These are phyloP conservation scores for Colletotrichum lentis DNA, from an alignment of 2,329 filamentous ascomycete genomes.

Conservation along the genomic window DNA sequence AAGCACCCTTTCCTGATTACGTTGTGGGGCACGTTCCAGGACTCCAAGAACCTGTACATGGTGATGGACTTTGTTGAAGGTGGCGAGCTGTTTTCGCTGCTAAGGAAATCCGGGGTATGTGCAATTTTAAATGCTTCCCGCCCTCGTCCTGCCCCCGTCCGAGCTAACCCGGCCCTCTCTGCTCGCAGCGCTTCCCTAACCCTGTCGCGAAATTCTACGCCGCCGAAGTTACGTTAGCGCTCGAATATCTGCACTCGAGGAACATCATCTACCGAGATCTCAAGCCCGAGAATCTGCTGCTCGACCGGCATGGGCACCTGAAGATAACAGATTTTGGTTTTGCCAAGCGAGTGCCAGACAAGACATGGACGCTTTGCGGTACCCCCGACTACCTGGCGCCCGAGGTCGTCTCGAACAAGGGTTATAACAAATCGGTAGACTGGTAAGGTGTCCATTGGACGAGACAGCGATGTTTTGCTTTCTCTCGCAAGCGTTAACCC, in stretches of 20 bases:
- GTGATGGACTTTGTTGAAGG: constrained; percentile 99
- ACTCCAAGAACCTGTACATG: constrained; percentile 97
- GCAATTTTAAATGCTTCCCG: neutral
- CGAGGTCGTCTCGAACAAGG: constrained; percentile 98
- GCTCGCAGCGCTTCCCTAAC: constrained; percentile 89
- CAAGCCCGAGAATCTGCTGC: constrained; percentile 91
- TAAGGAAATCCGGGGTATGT: constrained; percentile 89
- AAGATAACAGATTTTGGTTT: constrained; percentile 99
- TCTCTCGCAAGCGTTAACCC: constrained; percentile 26
- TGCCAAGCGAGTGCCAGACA: constrained; percentile 96
- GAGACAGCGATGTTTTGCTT: neutral
- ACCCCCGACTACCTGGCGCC: constrained; percentile 97
- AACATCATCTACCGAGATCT: constrained; percentile 98
- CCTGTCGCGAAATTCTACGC: constrained; percentile 99
- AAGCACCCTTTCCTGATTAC: constrained; percentile 98
- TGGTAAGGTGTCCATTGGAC: constrained; percentile 71
- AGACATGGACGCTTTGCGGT: constrained; percentile 98
- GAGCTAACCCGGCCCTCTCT: constrained; percentile 38
- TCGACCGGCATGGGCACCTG: constrained; percentile 91
- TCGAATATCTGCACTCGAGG: constrained; percentile 93
- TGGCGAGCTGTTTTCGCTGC: constrained; percentile 92
- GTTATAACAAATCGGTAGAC: constrained; percentile 99
- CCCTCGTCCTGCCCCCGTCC: neutral
- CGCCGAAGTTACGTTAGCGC: constrained; percentile 91
- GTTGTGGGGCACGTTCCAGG: constrained; percentile 97